Percentiles rank a stretch among this genome's conserved stretches.
Conservation (phyloP, 495 filamentous ascomycete genomes). For the Neurospora sp. region DNA sequence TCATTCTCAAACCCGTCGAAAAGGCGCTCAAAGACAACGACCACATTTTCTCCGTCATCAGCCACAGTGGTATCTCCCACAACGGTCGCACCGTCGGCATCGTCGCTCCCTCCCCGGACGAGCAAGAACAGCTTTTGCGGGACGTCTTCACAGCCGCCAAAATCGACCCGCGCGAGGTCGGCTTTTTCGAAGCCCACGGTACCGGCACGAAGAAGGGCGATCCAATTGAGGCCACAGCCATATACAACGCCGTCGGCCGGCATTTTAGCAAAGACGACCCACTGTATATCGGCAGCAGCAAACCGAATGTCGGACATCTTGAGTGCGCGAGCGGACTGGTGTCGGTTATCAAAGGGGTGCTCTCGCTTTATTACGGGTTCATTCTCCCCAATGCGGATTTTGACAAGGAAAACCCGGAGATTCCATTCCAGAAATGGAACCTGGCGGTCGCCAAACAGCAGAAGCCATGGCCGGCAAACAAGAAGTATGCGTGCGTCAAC, state of each 20-base stretch:
- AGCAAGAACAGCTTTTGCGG: constrained; percentile 39
- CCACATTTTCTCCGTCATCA: constrained; percentile 46
- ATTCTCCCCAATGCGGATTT: constrained; percentile 42
- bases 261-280: constrained; percentile 27
- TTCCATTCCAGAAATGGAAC: constrained; percentile 38
- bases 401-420: constrained; percentile 31
- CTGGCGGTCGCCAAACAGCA: constrained; percentile 11
- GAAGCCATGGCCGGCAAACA: constrained; percentile 28
- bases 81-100: constrained; percentile 47
- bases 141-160: constrained; percentile 31
- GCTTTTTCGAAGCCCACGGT: constrained; percentile 43
- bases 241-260: constrained; percentile 34
- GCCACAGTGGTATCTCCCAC: constrained; percentile 41
- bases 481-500: constrained; percentile 33
- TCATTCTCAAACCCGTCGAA: constrained; percentile 43
- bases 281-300: constrained; percentile 46
- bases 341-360: constrained; percentile 46
- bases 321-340: constrained; percentile 48
- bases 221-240: constrained; percentile 48
- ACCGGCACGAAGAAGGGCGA: constrained; percentile 54
- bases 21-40: constrained; percentile 43
- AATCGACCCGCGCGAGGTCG: constrained; percentile 31
- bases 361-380: constrained; percentile 49
- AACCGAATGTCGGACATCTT: constrained; percentile 50
- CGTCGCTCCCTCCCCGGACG: constrained; percentile 38